Conservation (phyloP, 441 rosid genomes). For the Breynia disticha region DNA sequence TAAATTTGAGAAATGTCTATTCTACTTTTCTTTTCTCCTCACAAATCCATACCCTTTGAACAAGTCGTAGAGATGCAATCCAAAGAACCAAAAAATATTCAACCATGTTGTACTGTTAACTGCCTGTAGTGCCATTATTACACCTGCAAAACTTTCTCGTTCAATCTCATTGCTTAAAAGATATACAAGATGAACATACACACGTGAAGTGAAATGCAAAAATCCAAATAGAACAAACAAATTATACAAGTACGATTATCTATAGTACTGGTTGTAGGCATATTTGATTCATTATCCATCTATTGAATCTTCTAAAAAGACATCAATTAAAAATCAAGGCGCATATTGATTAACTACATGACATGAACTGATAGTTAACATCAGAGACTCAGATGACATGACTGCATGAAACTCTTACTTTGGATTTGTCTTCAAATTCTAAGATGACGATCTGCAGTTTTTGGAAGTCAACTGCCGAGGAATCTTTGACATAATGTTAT, state of each 20-base stretch:
- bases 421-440: slow-evolving; percentile 40
- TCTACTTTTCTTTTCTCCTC: too few relatives aligned
- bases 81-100: slow-evolving; percentile 86
- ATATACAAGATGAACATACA: slow-evolving; percentile 4
- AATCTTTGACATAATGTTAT: slow-evolving; percentile 42
- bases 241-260: slow-evolving; percentile 62
- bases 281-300: slow-evolving; percentile 74
- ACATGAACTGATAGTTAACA: slow-evolving; percentile 56
- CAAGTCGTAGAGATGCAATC: slow-evolving; percentile 90
- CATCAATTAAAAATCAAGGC: slow-evolving; percentile 90
- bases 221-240: slow-evolving; percentile 14
- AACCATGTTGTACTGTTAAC: slow-evolving; percentile 74
- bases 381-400: slow-evolving; percentile 45
- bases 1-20: too few relatives aligned
- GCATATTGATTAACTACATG: slow-evolving; percentile 60
- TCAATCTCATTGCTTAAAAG: slow-evolving; percentile 21
- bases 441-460: slow-evolving; percentile 26
- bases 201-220: slow-evolving; percentile 15
- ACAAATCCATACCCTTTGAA: slow-evolving; percentile 75
- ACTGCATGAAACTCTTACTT: slow-evolving; percentile 46
- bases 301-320: slow-evolving; percentile 89
- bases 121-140: slow-evolving; percentile 83
- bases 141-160: slow-evolving; percentile 48
- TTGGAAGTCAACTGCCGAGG: slow-evolving; percentile 61
- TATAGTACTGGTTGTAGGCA: slow-evolving; percentile 57